phyloP scores from a whole-genome alignment of 2,329 filamentous ascomycete species.

The Didymella glomerata region DNA sequence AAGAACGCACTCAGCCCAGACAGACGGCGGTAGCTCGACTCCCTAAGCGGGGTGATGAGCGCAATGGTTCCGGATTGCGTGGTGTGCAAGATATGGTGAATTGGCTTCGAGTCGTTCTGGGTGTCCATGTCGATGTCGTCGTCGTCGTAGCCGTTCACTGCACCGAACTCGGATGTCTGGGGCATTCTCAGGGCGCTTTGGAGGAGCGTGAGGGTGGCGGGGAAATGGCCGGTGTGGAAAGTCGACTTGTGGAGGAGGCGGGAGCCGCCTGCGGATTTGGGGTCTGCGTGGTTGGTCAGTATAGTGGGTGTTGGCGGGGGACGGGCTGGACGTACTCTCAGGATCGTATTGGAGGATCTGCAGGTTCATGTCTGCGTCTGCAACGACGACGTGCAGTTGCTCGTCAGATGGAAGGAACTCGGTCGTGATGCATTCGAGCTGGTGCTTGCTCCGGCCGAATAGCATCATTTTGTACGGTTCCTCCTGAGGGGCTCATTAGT shows the following conservation, averaged over 20 bases:
- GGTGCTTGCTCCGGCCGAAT: constrained; percentile 84
- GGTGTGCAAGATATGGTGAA: constrained; percentile 47
- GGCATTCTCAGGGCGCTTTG: constrained; percentile 68
- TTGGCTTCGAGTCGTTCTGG: constrained; percentile 15
- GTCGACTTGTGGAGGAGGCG: constrained; percentile 85
- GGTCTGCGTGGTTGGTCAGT: constrained; percentile 65
- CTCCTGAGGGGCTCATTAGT: constrained; percentile 61
- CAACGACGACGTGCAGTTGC: constrained; percentile 81
- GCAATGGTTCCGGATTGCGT: constrained; percentile 75
- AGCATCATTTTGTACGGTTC: constrained; percentile 96
- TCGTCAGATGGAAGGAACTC: constrained; percentile 90
- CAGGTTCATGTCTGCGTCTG: constrained; percentile 84
- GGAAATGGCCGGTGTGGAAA: constrained; percentile 85
- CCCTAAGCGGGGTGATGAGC: constrained; percentile 78
- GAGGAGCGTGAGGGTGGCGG: constrained; percentile 77
- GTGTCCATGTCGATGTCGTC: constrained; percentile 42
- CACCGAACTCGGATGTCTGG: constrained; percentile 36
- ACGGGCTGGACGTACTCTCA: constrained; percentile 71
- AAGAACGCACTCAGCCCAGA: constrained; percentile 83
- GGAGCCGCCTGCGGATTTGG: constrained; percentile 89
- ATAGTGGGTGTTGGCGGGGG: neutral
- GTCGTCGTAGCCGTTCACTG: constrained; percentile 44
- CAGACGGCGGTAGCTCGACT: constrained; percentile 83
- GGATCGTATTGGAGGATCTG: constrained; percentile 94
- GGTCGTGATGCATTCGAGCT: constrained; percentile 78